Evolutionary conservation across 2,329 filamentous ascomycete genomes (phyloP), one percentile per base, ranked within the genome.

Genomic region (Bipolaris zeicola): DNA sequence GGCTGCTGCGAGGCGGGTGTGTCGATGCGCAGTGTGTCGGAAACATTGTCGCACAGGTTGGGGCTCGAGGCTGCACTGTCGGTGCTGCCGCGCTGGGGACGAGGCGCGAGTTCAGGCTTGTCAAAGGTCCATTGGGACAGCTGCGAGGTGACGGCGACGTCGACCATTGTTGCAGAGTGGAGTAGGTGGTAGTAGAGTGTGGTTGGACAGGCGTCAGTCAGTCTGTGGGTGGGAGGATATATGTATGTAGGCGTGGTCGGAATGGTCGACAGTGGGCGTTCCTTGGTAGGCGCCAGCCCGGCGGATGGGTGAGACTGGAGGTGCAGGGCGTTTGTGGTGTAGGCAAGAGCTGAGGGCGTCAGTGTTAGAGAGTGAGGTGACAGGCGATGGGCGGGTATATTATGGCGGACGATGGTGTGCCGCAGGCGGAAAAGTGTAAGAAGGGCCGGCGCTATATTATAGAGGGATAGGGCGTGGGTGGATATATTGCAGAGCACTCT

Each of bases 61-160:
- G 74, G 72, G 46, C 72, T 75, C 46, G 70, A 73, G 36, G 72
- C 66, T 3, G 74, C 67, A 52, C 71, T 76, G 52, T 63, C 62
- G 20, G 66, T 66, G 44, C 69, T 67, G 43, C 65, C 67, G 31
- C 68, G 66, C 39, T 73, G 66, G 6, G 70, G 61, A 44, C 65
- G 72, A 18, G 62, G 62, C 6, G 59, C 46, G 7, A 66, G 46
- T 39, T 65, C 52, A 28, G 71, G 60, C 57, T 77, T 76, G 18
- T 69, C 70, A 59, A 76, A 74, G 42, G 71, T 58, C 75, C 75
- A 77, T 60, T 73, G 73, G 60, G 72, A 69, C 50, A 76, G 67
- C 62, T 76, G 72, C 33, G 70, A 60, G 43, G 72, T 64, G 14
- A 69, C 70, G 18, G 64, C 61, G 46, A 72, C 59, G 68, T 69